Evolutionary conservation across 176 grass and related monocot species (phyloP).

Genomic region (Oryza glumipatula): DNA sequence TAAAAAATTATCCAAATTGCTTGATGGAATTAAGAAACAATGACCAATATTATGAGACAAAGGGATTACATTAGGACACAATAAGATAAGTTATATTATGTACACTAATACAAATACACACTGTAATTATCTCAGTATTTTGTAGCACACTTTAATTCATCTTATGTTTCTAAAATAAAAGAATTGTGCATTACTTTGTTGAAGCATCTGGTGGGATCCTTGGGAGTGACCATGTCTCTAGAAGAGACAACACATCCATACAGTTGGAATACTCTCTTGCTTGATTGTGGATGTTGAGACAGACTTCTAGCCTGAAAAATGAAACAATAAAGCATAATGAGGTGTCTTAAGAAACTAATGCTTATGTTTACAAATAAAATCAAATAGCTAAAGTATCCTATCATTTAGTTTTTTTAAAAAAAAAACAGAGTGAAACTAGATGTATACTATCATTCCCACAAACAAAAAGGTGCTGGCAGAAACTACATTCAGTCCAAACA

Average conservation of each 20-base stretch:
- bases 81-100: not conserved
- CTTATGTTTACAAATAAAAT: not conserved
- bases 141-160: not conserved
- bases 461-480: not conserved
- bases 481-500: not conserved
- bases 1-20: not conserved
- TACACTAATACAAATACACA: not conserved
- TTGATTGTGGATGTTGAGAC: slow-evolving; percentile 61
- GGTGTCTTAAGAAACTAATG: slow-evolving; percentile 1
- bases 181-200: slow-evolving; percentile 68
- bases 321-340: slow-evolving; percentile 21
- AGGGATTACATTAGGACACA: not conserved
- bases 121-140: not conserved
- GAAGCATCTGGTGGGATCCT: slow-evolving; percentile 66
- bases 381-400: not conserved
- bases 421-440: not conserved
- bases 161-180: slow-evolving; percentile 7
- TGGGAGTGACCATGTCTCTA: slow-evolving; percentile 89
- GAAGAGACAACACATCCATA: slow-evolving; percentile 87
- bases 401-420: not conserved
- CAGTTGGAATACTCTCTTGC: slow-evolving; percentile 74
- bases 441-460: not conserved
- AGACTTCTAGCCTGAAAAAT: slow-evolving; percentile 55
- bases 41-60: slow-evolving; percentile 23
- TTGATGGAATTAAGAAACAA: slow-evolving; percentile 15